Evolutionary conservation across 1,284 basidiomycete species (phyloP).

Genomic region (Malassezia pachydermatis): DNA sequence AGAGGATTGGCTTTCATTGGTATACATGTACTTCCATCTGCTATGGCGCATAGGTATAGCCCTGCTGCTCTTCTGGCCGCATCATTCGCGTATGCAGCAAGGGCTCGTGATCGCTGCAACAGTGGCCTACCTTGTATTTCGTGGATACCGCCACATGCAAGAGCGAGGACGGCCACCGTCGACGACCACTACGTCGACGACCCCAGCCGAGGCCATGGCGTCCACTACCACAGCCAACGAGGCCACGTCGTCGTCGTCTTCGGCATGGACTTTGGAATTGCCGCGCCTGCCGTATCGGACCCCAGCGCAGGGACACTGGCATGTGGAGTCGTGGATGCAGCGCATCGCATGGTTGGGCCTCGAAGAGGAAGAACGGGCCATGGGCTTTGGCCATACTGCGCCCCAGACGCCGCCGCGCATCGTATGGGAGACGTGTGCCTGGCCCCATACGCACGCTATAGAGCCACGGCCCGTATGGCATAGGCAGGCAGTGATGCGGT

Average conservation of each 20-base stretch:
- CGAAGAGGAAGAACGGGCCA: constrained; percentile 10
- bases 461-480: not conserved
- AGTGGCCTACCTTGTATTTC: too few relatives aligned
- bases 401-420: constrained; percentile 1
- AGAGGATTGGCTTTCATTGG: too few relatives aligned
- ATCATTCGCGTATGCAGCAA: too few relatives aligned
- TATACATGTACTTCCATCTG: too few relatives aligned
- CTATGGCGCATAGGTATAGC: too few relatives aligned
- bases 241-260: not conserved
- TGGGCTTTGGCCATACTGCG: constrained; percentile 13
- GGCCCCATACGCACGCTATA: not conserved
- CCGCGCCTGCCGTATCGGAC: constrained; percentile 7
- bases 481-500: not conserved
- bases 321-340: constrained; percentile 5
- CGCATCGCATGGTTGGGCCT: constrained; percentile 11
- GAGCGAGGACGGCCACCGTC: too few relatives aligned
- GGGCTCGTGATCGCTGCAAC: too few relatives aligned
- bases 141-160: too few relatives aligned
- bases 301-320: not conserved
- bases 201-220: not conserved
- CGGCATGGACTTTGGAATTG: constrained; percentile 7
- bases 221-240: not conserved
- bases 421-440: constrained; percentile 5
- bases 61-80: too few relatives aligned
- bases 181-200: too few relatives aligned